Base-by-base conservation (phyloP, 768 basidiomycete genomes). In the Atractiella rhizophila region DNA sequence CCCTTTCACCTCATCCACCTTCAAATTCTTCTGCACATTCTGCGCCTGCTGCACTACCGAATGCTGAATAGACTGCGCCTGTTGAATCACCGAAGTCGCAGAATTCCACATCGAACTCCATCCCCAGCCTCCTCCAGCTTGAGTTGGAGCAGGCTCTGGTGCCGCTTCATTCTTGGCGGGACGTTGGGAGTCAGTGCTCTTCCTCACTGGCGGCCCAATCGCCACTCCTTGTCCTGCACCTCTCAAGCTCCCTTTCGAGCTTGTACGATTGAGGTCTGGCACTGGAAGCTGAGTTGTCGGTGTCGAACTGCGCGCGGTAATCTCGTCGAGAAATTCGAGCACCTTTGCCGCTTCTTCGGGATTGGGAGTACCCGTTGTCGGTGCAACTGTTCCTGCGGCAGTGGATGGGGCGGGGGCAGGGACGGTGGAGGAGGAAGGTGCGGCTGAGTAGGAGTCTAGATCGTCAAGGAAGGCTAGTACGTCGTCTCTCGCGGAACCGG, bases 21-120 rank as follows among this genome's bases (percentile, higher is more conserved):
- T 49, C 3, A 42, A 48, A 16, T 32, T 18, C 37, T 21, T 23
- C 33, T 23, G 40, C 40, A 13, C 43, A 19, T 75, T 40, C 63
- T 83, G 83, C 43, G 81, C 79, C 55, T 88, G 86, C 50, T 94
- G 86, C 2, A 91, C 86, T 12, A 71, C n/a, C n/a, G n/a, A n/a
- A n/a, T n/a, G n/a, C n/a, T n/a, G n/a, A n/a, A n/a, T n/a, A n/a
- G n/a, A n/a, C n/a, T n/a, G n/a, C n/a, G 30, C 85, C 55, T 85
- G 79, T 54, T 83, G 76, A 35, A 88, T 66, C 16, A 77, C 85
- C 29, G 73, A 69, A 33, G 76, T 76, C 27, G 85, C 85, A 31
- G 69, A 74, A 5, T 64, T 73, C 85, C 85, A 91, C n/a, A 82
- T 76, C 20, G 27, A 40, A 8, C 39, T 29, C 42, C 28, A 4